Evolutionary conservation across 1,284 basidiomycete genomes (phyloP).

Genomic region (Rhodotorula sp.): DNA sequence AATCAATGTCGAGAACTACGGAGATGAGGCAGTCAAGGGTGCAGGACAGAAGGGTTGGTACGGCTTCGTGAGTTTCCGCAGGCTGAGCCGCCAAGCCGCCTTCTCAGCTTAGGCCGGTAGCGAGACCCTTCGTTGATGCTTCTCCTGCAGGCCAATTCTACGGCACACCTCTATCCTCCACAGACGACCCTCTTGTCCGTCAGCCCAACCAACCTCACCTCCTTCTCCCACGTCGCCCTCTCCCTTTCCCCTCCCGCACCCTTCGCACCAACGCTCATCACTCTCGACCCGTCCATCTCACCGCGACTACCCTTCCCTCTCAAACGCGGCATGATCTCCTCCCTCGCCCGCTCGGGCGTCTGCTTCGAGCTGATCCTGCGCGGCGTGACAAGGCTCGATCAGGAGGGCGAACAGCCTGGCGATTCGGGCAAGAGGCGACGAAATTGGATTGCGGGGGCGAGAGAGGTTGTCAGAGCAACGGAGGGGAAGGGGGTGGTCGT

Average conservation of each 20-base stretch:
- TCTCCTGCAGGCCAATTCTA: constrained; percentile 33
- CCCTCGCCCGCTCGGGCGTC: constrained; percentile 76
- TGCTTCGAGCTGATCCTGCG: constrained; percentile 78
- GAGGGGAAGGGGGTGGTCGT: constrained; percentile 71
- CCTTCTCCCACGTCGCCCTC: constrained; percentile 74
- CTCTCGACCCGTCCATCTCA: constrained; percentile 68
- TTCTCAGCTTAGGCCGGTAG: neutral
- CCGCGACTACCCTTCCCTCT: constrained; percentile 75
- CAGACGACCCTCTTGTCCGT: constrained; percentile 60
- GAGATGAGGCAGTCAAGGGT: constrained; percentile 36
- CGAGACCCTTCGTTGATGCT: neutral
- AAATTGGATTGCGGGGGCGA: constrained; percentile 76
- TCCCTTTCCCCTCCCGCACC: constrained; percentile 75
- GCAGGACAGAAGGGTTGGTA: constrained; percentile 31
- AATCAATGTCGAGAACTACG: constrained; percentile 29
- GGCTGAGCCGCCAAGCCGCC: neutral
- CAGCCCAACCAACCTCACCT: constrained; percentile 65
- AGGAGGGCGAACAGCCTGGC: constrained; percentile 41
- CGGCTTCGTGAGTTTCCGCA: constrained; percentile 28
- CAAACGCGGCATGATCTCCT: constrained; percentile 75
- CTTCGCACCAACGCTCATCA: constrained; percentile 75
- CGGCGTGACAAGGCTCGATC: constrained; percentile 65
- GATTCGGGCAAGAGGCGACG: constrained; percentile 55
- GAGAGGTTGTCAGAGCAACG: constrained; percentile 70
- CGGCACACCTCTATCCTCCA: constrained; percentile 27